A percentile compares a stretch with the other conserved stretches of the same genome.
These are phyloP conservation scores for Phytophthora crassamura DNA, from an alignment of 352 stramenopile genomes.

Conservation along the genomic window DNA sequence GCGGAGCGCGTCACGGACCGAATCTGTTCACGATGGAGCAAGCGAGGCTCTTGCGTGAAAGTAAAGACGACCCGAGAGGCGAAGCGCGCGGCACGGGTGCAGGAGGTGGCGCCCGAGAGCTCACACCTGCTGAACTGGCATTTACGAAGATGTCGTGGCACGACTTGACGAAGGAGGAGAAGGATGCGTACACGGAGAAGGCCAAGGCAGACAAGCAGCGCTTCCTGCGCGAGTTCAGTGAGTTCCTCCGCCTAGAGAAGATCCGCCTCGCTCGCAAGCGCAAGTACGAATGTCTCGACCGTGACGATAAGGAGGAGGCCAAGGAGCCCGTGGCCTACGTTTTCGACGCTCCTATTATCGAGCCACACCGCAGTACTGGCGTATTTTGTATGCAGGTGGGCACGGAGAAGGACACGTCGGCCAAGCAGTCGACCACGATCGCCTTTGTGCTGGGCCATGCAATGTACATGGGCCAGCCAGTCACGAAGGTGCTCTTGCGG, in stretches of 20 bases:
- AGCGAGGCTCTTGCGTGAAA: slow-evolving; percentile 43
- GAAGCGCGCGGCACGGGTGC: slow-evolving; percentile 6
- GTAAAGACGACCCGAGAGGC: slow-evolving; percentile 15
- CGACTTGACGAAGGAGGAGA: slow-evolving; percentile 53
- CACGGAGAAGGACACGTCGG: slow-evolving; percentile 32
- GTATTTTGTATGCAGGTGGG: slow-evolving; percentile 80
- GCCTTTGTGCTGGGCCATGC: slow-evolving; percentile 80
- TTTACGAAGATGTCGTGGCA: slow-evolving; percentile 51
- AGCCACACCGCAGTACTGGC: slow-evolving; percentile 53
- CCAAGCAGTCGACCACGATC: slow-evolving; percentile 74
- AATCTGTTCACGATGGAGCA: slow-evolving; percentile 81
- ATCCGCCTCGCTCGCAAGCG: slow-evolving; percentile 49
- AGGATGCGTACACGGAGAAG: slow-evolving; percentile 54
- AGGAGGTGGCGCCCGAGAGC: slow-evolving; percentile 16
- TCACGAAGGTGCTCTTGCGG: slow-evolving; percentile 86
- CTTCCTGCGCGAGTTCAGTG: slow-evolving; percentile 54
- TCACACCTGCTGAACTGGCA: slow-evolving; percentile 38
- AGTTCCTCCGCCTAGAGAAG: slow-evolving; percentile 66
- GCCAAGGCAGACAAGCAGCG: slow-evolving; percentile 56
- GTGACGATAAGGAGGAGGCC: slow-evolving; percentile 21
- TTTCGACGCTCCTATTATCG: slow-evolving; percentile 77
- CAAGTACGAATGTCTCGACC: slow-evolving; percentile 56
- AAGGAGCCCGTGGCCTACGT: slow-evolving; percentile 75
- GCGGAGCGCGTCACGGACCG: slow-evolving; percentile 60
- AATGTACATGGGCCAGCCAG: slow-evolving; percentile 52